Base-by-base conservation (phyloP, 2,329 filamentous ascomycete genomes). In the Phialocephala subalpina region DNA sequence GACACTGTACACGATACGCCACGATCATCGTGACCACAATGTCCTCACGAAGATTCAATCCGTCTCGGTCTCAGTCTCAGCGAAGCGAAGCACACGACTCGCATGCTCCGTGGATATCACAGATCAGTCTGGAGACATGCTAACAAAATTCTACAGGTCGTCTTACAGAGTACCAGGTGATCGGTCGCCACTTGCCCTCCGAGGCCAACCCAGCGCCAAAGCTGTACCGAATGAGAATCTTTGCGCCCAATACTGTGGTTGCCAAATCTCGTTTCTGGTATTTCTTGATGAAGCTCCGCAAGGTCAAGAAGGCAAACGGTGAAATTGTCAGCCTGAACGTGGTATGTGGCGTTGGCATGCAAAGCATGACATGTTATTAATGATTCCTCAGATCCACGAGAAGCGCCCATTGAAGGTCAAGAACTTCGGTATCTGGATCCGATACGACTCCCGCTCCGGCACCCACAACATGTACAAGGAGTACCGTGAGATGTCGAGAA, bases 381-480 rank as follows among this genome's bases (percentile, higher is more conserved):
- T 67, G 74, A 36, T 42, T 38, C 27, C 20, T 25, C 61, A 97
- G 94, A 97, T 99, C 87, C 85, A 89, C 86, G 96, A 99, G 94
- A 98, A 98, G 92, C 94, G 93, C 84, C 96, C 96, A 79, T 87
- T 94, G 81, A 97, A 97, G 89, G 94, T 99, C 90, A 99, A 99
- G 94, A 99, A 97, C 92, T 98, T 99, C 83, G 96, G 96, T 83
- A 91, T 99, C 90, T 99, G 97, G 97, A 91, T 99, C 86, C 94
- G 97, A 82, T 99, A 99, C 88, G 95, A 99, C 87, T 99, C 97
- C 72, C 95, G 96, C 84, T 98, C 96, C 78, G 96, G 96, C 79
- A 99, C 96, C 79, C 96, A 99, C 94, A 99, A 99, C 92, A 99
- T 99, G 96, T 99, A 99, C 93, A 98, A 98, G 91, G 96, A 99